Percentiles rank a stretch among this genome's conserved stretches.
Conservation (phyloP, 1,139 yeast genomes). For the Spencermartinsiella ligniputridi region DNA sequence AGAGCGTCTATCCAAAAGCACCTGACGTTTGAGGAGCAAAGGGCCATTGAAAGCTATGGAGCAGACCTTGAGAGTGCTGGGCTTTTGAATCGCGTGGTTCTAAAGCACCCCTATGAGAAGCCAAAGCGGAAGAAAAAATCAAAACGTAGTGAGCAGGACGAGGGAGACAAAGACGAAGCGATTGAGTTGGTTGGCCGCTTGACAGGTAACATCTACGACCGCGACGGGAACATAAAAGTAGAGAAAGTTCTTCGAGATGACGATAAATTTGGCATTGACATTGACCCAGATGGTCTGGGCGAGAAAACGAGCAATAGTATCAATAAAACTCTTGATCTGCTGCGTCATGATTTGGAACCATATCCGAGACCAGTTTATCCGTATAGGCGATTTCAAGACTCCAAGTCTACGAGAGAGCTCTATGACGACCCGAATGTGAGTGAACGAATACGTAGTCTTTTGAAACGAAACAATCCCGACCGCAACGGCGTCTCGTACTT, state of each 20-base stretch:
- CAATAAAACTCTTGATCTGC: slow-evolving; percentile 5
- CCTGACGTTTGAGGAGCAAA: background rate
- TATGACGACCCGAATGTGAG: slow-evolving; percentile 5
- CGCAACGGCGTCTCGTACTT: background rate
- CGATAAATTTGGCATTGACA: slow-evolving; percentile 1
- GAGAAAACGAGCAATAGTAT: background rate
- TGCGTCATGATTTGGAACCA: slow-evolving; percentile 10
- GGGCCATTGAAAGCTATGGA: background rate
- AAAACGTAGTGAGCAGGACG: background rate
- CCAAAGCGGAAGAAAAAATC: background rate
- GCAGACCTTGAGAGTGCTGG: background rate
- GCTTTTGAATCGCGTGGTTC: background rate
- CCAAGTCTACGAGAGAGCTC: slow-evolving; percentile 4
- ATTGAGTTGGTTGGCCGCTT: slow-evolving; percentile 5
- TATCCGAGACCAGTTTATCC: slow-evolving; percentile 10
- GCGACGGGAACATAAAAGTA: slow-evolving; percentile 2
- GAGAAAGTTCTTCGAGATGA: background rate
- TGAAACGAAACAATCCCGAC: slow-evolving; percentile 10
- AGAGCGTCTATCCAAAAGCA: background rate
- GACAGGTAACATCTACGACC: slow-evolving; percentile 3
- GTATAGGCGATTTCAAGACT: slow-evolving; percentile 6
- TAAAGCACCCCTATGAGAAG: background rate
- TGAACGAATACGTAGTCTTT: slow-evolving; percentile 6
- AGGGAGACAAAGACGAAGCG: slow-evolving; percentile 3
- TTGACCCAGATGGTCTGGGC: slow-evolving; percentile 2